Base-by-base conservation (phyloP, 2,329 filamentous ascomycete genomes). In the Clonostachys byssicola region DNA sequence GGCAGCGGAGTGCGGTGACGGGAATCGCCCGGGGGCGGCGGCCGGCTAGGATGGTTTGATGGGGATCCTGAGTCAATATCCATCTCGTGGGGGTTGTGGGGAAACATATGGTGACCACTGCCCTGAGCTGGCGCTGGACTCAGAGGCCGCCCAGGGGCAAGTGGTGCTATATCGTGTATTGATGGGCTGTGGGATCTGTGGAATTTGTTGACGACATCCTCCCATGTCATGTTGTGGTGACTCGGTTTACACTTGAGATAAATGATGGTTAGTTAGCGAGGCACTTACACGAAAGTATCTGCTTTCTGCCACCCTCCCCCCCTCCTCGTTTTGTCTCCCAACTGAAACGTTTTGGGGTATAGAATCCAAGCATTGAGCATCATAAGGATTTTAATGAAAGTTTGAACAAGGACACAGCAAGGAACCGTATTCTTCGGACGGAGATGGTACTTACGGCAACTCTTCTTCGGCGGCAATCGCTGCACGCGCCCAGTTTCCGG, bases 141-240 rank as follows among this genome's bases (percentile, higher is more conserved):
- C 50, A 78, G 64, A 14, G 69, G 71, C 34, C 70, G 66, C 48
- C 65, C 72, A 44, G 64, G 61, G 34, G 68, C 52, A 17, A 65
- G 64, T 34, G 72, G 68, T 33, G 71, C 67, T 41, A 78, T 72
- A 20, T 79, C 75, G 49, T 74, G 74, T 42, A 77, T 65, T 30
- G 61, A 64, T 34, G 77, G 75, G 53, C 77, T 80, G 47, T 75
- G 70, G 39, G 74, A 72, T 48, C 73, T 70, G 61, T 70, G 65
- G 47, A 78, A 81, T 54, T 80, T 81, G 55, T 65, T 67, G 42
- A 75, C 68, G 14, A 78, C 74, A 51, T 81, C 77, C 58, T 81
- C 77, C 78, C 78, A 83, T 12, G 75, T 80, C 76, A 81, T 77
- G 53, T 75, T 75, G 53, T 81, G 78, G 58, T 83, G 79, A 53